A percentile compares a stretch with the other conserved stretches of the same genome.
These are phyloP conservation scores for Cerrena zonata DNA, from an alignment of 1,284 basidiomycete genomes.

Conservation along the genomic window DNA sequence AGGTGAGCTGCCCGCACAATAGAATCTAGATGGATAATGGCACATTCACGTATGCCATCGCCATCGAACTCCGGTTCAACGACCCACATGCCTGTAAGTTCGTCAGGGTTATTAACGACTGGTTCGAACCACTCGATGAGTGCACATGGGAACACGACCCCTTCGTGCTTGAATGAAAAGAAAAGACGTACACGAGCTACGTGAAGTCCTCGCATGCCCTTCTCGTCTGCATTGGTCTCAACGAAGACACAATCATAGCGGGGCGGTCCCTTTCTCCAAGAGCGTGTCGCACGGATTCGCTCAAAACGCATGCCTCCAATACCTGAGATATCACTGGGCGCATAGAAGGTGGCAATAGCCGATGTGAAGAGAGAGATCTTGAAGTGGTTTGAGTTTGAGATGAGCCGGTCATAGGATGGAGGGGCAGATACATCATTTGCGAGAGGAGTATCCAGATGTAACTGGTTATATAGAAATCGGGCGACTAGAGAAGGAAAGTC, in stretches of 20 bases:
- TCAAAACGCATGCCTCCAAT: conserved; percentile 24
- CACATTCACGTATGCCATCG: not conserved
- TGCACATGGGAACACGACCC: conserved; percentile 13
- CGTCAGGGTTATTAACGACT: conserved; percentile 13
- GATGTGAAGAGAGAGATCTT: conserved; percentile 18
- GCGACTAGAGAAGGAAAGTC: no score
- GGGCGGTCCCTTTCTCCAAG: conserved; percentile 2
- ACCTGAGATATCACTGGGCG: conserved; percentile 27
- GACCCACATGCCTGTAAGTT: conserved; percentile 20
- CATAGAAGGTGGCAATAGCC: conserved; percentile 23
- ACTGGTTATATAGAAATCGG: no score
- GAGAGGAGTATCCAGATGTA: no score
- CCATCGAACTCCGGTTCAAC: conserved; percentile 13
- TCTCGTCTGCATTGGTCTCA: not conserved
- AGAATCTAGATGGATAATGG: conserved; percentile 3
- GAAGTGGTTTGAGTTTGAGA: no score
- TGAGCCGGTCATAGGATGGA: no score
- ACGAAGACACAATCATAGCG: conserved; percentile 6
- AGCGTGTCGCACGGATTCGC: conserved; percentile 19
- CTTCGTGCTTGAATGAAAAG: conserved; percentile 5
- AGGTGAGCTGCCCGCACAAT: conserved; percentile 9
- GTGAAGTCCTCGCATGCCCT: conserved; percentile 2
- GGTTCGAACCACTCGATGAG: conserved; percentile 18
- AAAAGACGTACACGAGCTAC: conserved; percentile 12
- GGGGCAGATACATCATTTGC: no score